Evolutionary conservation across 257 asterid species (phyloP).

Genomic region (Primulina huaijiensis): DNA sequence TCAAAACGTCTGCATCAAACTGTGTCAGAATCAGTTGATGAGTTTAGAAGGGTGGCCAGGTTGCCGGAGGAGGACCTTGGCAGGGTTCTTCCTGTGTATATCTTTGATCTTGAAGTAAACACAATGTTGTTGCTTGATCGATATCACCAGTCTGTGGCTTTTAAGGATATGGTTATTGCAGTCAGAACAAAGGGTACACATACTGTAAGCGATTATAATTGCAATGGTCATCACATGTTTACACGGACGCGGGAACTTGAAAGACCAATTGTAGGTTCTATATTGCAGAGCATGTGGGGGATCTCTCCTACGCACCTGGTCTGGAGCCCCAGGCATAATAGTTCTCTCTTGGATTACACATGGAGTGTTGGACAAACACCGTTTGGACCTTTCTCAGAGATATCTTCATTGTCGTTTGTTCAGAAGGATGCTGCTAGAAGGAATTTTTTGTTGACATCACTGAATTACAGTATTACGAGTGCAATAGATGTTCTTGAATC

Average conservation of each 20-base stretch:
- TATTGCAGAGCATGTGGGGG: conserved; percentile 97
- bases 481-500: conserved; percentile 75
- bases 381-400: conserved; percentile 90
- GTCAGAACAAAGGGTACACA: conserved; percentile 81
- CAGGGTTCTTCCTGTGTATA: conserved; percentile 76
- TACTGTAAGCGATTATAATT: conserved; percentile 84
- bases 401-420: conserved; percentile 72
- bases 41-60: conserved; percentile 63
- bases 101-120: conserved; percentile 74
- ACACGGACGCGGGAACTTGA: conserved; percentile 75
- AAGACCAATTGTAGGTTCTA: conserved; percentile 87
- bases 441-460: conserved; percentile 65
- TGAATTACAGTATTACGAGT: conserved; percentile 69
- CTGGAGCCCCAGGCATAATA: conserved; percentile 90
- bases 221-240: conserved; percentile 86
- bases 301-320: conserved; percentile 82
- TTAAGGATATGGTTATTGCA: conserved; percentile 91
- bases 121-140: conserved; percentile 70
- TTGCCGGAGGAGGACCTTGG: conserved; percentile 75
- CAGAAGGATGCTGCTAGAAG: conserved; percentile 98
- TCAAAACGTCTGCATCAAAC: conserved; percentile 82
- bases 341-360: conserved; percentile 73
- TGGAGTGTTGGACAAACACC: conserved; percentile 97
- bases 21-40: conserved; percentile 56
- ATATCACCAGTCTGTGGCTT: conserved; percentile 86